Base-by-base conservation (phyloP, 1,284 basidiomycete genomes). In the Cutaneotrichosporon cavernicola region DNA sequence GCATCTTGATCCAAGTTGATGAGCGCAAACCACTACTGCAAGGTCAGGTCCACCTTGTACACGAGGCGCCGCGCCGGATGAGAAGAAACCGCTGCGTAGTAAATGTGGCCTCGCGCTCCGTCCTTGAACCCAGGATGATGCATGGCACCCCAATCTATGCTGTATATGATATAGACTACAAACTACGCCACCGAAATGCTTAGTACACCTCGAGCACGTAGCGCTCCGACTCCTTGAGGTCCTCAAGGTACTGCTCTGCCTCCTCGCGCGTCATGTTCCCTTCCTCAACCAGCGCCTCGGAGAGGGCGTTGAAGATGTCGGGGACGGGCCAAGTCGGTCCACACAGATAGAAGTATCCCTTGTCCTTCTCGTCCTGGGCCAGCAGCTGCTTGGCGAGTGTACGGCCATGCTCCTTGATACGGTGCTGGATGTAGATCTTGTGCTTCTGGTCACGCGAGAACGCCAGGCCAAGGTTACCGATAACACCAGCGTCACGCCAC, bases 261-360 rank as follows among this genome's bases (percentile, higher is more conserved):
- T 84, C 81, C 68, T 87, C 84, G 60, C 84, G 82, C 18, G 86
- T 84, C 76, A 88, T 83, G 31, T 88, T 89, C 67, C 88, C 87
- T 72, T 88, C 87, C 76, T 88, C 86, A 46, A 86, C 85, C 67
- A 97, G 83, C 2, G 91, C 89, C 40, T 86, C 86, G 21, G 95
- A 88, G 57, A 99, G 84, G 1, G 95, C 91, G 80, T 96, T 90
- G 75, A 91, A 96, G 16, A 99, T 92, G 75, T 99, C 97, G 6
- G 96, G 94, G 18, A 98, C 95, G 31, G 96, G 96, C 95, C 95
- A 97, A 31, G 95, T 97, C 46, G 95, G 95, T 43, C 97, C 97
- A 80, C 97, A 98, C 58, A 99, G 85, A 81, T 96, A 98, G 82
- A 99, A 99, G 74, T 90, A 91, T 26, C 90, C 93, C 43, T 46